A percentile compares a stretch with the other conserved stretches of the same genome.
These are phyloP conservation scores for Nadsonia fulvescens DNA, from an alignment of 805 yeast genomes.

Conservation along the genomic window DNA sequence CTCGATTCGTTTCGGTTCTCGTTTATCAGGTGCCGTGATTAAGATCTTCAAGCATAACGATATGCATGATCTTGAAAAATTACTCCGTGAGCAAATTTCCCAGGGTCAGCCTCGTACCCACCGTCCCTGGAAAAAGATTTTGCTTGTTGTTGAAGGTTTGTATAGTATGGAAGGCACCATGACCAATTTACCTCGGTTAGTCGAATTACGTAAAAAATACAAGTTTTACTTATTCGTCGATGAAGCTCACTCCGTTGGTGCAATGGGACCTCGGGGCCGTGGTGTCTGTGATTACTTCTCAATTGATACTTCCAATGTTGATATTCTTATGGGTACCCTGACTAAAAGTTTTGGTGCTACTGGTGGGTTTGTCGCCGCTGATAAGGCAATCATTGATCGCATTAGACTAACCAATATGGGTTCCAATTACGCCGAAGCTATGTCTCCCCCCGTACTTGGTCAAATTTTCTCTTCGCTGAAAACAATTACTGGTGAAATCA, in stretches of 20 bases:
- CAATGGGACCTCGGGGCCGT: conserved; percentile 86
- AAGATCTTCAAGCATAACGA: conserved; percentile 87
- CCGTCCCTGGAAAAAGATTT: conserved; percentile 79
- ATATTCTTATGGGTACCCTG: conserved; percentile 90
- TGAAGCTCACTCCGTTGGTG: conserved; percentile 98
- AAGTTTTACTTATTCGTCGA: conserved; percentile 83
- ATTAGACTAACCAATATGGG: conserved; percentile 59
- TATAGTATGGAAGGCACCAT: conserved; percentile 66
- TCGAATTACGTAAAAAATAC: conserved; percentile 64
- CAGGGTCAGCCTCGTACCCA: conserved; percentile 92
- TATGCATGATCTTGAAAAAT: conserved; percentile 57
- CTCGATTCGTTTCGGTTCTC: conserved; percentile 85
- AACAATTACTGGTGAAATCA: conserved; percentile 62
- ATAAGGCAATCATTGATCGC: conserved; percentile 48
- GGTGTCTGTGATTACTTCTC: conserved; percentile 92
- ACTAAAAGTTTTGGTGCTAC: conserved; percentile 98
- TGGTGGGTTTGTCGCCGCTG: conserved; percentile 91
- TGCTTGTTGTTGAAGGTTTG: conserved; percentile 77
- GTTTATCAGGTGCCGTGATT: conserved; percentile 83
- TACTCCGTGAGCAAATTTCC: conserved; percentile 68
- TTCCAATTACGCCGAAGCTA: conserved; percentile 63
- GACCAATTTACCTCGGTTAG: conserved; percentile 59
- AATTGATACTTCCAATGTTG: conserved; percentile 57
- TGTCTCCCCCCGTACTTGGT: conserved; percentile 78
- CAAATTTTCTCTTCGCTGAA: conserved; percentile 71